Conservation (phyloP, 139 green algal species). For the Edaphochlamys debaryana region DNA sequence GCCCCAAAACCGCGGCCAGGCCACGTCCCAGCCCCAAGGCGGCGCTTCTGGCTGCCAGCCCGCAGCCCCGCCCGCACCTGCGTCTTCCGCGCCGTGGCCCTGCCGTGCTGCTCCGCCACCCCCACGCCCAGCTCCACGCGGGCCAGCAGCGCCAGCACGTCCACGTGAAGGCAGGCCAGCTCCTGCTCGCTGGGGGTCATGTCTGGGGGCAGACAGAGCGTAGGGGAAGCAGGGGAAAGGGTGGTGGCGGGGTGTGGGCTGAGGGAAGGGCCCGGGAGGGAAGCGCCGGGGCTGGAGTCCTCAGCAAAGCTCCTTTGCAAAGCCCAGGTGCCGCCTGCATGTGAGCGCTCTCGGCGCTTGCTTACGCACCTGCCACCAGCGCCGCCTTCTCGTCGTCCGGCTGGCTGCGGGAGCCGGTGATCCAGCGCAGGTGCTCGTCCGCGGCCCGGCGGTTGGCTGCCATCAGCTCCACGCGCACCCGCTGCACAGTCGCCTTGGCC, state of each 20-base stretch:
- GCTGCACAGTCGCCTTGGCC: conserved; percentile 31
- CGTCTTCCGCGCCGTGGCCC: conserved; percentile 3
- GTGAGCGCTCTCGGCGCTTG: too few relatives aligned
- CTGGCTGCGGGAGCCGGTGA: conserved; percentile 63
- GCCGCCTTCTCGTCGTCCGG: conserved; percentile 40
- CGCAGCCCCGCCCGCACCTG: too few relatives aligned
- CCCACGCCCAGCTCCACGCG: conserved; percentile 70
- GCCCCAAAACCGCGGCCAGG: too few relatives aligned
- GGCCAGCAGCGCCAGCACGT: conserved; percentile 60
- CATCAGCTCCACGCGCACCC: conserved; percentile 48
- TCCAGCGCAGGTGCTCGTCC: conserved; percentile 67
- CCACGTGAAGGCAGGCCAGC: conserved; percentile 71
- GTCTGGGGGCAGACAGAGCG: conserved; percentile 37
- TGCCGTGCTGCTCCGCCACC: conserved; percentile 57
- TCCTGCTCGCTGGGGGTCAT: conserved; percentile 67
- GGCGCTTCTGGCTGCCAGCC: too few relatives aligned
- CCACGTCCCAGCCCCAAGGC: too few relatives aligned
- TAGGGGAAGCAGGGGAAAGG: background rate
- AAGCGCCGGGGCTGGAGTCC: too few relatives aligned
- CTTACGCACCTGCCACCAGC: conserved; percentile 35
- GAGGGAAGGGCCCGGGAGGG: too few relatives aligned
- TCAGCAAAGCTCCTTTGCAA: too few relatives aligned
- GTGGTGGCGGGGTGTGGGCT: background rate
- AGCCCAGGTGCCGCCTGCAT: too few relatives aligned
- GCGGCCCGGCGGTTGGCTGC: conserved; percentile 2